Evolutionary conservation across 1,139 yeast species (phyloP).

Genomic region (Hansenula lynferdii): DNA sequence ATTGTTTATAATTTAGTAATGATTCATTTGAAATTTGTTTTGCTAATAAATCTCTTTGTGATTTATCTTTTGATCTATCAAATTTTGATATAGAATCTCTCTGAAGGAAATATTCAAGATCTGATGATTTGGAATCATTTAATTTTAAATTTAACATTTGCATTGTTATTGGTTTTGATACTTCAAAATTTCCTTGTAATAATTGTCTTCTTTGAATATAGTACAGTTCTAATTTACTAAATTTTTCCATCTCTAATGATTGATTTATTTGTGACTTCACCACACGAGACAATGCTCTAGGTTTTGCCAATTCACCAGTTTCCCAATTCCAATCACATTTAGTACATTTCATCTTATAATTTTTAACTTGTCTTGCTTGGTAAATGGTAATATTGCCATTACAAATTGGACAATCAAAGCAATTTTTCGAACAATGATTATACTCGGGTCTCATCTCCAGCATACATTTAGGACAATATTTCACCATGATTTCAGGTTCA

Average conservation of each 20-base stretch:
- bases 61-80: slow-evolving; percentile 5
- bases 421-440: slow-evolving; percentile 18
- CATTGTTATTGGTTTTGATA: slow-evolving; percentile 11
- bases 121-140: slow-evolving; percentile 5
- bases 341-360: slow-evolving; percentile 22
- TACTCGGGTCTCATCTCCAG: slow-evolving; percentile 18
- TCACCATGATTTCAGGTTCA: slow-evolving; percentile 18
- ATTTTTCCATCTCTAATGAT: background rate
- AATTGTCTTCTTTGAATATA: slow-evolving; percentile 15
- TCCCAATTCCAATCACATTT: slow-evolving; percentile 24
- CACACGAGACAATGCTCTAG: slow-evolving; percentile 24
- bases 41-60: background rate
- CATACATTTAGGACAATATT: slow-evolving; percentile 22
- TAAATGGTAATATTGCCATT: slow-evolving; percentile 7
- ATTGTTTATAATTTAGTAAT: slow-evolving; percentile 10
- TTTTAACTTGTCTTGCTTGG: slow-evolving; percentile 1
- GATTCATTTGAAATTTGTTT: background rate
- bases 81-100: slow-evolving; percentile 6
- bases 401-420: slow-evolving; percentile 22
- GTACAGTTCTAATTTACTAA: slow-evolving; percentile 15
- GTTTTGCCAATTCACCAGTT: slow-evolving; percentile 23
- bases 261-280: slow-evolving; percentile 11
- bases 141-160: slow-evolving; percentile 13
- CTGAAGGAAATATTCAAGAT: slow-evolving; percentile 11
- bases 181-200: slow-evolving; percentile 7